These are phyloP conservation scores for Ascosphaera apis DNA, from an alignment of 2,329 filamentous ascomycete genomes.

Conservation along the genomic window DNA sequence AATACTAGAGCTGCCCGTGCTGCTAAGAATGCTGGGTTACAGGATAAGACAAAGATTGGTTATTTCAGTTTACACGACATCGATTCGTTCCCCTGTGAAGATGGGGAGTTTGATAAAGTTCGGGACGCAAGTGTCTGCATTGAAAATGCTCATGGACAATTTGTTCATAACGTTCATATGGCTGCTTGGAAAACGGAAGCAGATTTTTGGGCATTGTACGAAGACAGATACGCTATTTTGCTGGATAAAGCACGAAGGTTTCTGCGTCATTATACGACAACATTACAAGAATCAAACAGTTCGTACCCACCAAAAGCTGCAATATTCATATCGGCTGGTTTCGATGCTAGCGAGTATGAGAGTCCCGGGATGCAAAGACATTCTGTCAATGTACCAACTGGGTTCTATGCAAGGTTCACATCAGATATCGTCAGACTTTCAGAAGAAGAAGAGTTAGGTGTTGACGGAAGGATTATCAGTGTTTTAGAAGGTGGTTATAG, in stretches of 20 bases:
- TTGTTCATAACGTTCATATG: constrained; percentile 87
- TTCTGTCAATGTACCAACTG: constrained; percentile 83
- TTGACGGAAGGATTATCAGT: constrained; percentile 71
- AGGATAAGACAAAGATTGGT: constrained; percentile 71
- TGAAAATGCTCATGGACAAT: constrained; percentile 82
- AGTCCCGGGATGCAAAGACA: constrained; percentile 84
- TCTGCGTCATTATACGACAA: constrained; percentile 47
- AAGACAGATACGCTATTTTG: constrained; percentile 50
- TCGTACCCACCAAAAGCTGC: constrained; percentile 51
- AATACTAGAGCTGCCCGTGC: constrained; percentile 45
- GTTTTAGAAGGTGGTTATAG: constrained; percentile 93
- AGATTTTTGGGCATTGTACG: constrained; percentile 81
- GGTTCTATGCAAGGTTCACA: constrained; percentile 84
- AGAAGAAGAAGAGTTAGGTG: constrained; percentile 50
- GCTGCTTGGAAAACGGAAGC: constrained; percentile 60
- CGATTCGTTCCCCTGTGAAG: constrained; percentile 92
- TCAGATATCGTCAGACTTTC: constrained; percentile 65
- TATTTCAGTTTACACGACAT: constrained; percentile 97
- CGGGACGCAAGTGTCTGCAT: constrained; percentile 86
- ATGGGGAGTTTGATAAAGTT: constrained; percentile 80
- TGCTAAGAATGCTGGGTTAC: constrained; percentile 45
- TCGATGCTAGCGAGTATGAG: constrained; percentile 94
- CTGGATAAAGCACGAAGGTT: constrained; percentile 63
- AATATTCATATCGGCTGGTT: constrained; percentile 87
- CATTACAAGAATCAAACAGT: constrained; percentile 29